Percentiles rank a stretch among this genome's conserved stretches.
Evolutionary conservation across 768 basidiomycete genomes (phyloP).

Genomic region (Amanita subjunquillea): DNA sequence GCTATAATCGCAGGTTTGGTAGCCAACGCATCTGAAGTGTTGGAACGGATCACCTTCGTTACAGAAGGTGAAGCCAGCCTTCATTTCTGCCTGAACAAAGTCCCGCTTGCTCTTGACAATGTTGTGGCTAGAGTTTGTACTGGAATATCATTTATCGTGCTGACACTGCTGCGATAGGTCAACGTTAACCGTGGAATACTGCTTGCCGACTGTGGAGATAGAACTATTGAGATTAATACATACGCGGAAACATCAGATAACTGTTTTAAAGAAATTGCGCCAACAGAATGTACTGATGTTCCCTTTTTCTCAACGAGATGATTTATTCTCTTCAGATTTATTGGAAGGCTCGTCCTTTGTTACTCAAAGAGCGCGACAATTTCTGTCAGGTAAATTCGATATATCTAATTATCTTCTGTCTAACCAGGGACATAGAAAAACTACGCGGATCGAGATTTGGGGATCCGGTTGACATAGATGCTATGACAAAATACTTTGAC

Average conservation of each 20-base stretch:
- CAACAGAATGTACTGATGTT: background rate
- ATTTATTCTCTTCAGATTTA: background rate
- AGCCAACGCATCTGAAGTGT: slow-evolving; percentile 18
- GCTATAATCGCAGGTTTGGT: slow-evolving; percentile 36
- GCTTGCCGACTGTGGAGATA: background rate
- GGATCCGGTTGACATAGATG: background rate
- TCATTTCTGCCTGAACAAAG: slow-evolving; percentile 26
- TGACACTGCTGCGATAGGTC: background rate
- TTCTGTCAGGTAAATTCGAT: background rate
- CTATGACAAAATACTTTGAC: slow-evolving; percentile 17
- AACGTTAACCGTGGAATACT: background rate
- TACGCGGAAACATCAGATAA: background rate
- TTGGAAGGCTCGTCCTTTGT: slow-evolving; percentile 3
- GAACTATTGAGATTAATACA: too few relatives aligned
- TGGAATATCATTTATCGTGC: background rate
- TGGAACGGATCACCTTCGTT: slow-evolving; percentile 31
- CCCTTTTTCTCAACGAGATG: background rate
- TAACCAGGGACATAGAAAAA: background rate
- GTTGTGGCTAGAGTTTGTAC: slow-evolving; percentile 10
- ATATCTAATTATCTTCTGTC: background rate
- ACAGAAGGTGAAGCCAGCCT: slow-evolving; percentile 48
- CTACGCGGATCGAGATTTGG: background rate
- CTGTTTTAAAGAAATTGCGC: background rate
- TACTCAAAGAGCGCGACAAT: background rate
- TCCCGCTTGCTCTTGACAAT: slow-evolving; percentile 9